Conservation (phyloP, 2,329 filamentous ascomycete species). For the Aspergillus pseudotamarii region DNA sequence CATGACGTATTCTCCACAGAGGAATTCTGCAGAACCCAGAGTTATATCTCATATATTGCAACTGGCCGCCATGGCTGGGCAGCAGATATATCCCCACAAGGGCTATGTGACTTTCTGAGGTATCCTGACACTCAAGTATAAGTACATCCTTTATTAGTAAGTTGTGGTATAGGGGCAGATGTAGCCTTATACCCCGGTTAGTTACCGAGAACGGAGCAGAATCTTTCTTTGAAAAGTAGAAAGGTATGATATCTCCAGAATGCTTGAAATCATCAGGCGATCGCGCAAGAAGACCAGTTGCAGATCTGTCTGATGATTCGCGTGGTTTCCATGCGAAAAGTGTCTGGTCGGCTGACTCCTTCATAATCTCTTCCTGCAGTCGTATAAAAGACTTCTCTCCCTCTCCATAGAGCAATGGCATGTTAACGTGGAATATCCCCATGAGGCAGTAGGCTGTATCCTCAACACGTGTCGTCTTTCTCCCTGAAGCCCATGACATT, state of each 20-base stretch:
- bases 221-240: background rate
- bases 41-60: background rate
- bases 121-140: background rate
- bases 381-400: conserved; percentile 2
- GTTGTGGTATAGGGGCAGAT: background rate
- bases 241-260: background rate
- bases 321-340: conserved; percentile 6
- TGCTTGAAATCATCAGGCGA: background rate
- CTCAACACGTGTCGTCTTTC: conserved; percentile 5
- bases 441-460: conserved; percentile 9
- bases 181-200: conserved; percentile 1
- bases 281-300: background rate
- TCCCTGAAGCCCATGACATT: conserved; percentile 6
- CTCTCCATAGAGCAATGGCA: conserved; percentile 9
- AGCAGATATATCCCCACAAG: background rate
- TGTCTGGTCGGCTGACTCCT: conserved; percentile 6
- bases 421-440: conserved; percentile 9
- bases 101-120: background rate
- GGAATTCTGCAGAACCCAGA: background rate
- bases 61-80: background rate
- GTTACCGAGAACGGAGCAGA: background rate
- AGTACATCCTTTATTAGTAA: background rate
- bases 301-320: background rate
- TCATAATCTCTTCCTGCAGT: conserved; percentile 8
- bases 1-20: background rate